Base-by-base conservation (phyloP, 2,329 filamentous ascomycete species). In the Rasamsonia emersonii region DNA sequence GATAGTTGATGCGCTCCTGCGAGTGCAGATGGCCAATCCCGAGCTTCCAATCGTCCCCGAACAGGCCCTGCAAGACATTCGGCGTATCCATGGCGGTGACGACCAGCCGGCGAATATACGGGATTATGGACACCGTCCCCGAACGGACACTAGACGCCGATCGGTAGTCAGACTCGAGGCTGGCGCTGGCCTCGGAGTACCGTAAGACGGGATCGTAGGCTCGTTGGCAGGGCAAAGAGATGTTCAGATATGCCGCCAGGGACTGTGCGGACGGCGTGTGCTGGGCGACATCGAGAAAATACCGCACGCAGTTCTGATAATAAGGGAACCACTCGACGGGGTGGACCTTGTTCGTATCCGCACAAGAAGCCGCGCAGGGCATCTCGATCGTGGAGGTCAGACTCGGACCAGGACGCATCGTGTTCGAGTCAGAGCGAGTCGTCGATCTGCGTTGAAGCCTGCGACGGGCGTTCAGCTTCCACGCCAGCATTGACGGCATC, bases 71-170 rank as follows among this genome's bases (percentile, higher is more conserved):
- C 43, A 98, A 68, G 11, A 94, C 77, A 1, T 74, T 72, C 0
- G 82, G 77, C n/a, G 77, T 77, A 56, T 96, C 91, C 57, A 93
- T 88, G 2, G 85, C 89, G 0, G 89, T 96, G n/a, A 83, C 83
- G 27, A 96, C 77, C 2, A 96, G 70, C 6, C 91, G 83, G n/a
- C 89, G 79, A 39, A 96, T 78, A 55, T 93, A 98, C 0, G 88
- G 86, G 3, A 89, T 73, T 2, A 95, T 68, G 0, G 83, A 84
- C 21, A 86, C 68, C 19, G 43, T 38, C 3, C 49, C 33, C 35
- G 20, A 36, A 45, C 14, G 50, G 44, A 5, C 50, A 45, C 18
- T 51, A 41, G 14, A n/a, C 9, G 24, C 20, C 13, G 34, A 24
- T 10, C 18, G 15, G 18, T 17, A 27, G n/a, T 26, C 24, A 7